Base-by-base conservation (phyloP, 495 filamentous ascomycete species). In the Cairneyella variabilis region DNA sequence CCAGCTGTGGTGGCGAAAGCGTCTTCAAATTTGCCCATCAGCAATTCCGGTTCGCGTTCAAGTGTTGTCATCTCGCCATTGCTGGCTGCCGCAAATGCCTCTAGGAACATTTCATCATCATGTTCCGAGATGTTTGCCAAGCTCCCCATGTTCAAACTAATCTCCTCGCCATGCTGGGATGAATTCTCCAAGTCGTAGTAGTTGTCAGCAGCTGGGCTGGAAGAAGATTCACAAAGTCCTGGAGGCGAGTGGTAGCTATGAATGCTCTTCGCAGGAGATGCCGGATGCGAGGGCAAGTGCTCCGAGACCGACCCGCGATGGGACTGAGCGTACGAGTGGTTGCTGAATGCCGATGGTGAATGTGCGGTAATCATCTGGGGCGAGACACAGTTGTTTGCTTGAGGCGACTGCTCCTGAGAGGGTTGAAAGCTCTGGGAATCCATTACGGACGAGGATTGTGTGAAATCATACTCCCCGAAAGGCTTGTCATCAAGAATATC, bases 21-120 rank as follows among this genome's bases (percentile, higher is more conserved):
- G 40, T 72, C 71, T 34, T 75, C 72, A 48, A 73, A 75, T 55
- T 76, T 76, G 30, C 63, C 62, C 66, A 75, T 66, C 39, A 76
- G 54, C 56, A 75, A 57, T 39, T 65, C 66, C 26, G 69, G 61
- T 18, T 72, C 68, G 14, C 62, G 64, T 36, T 69, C 70, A 20
- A 72, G 62, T 8, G 66, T 61, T 27, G 70, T 61, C 39, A 75
- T 59, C 20, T 64, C 63, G 27, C 60, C 58, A 17, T 51, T 49
- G 26, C 44, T 54, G 10, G 68, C 67, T 37, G 57, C 56, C 1
- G 64, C 58, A 23, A 65, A 68, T 0, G 57, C 59, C 46, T 66
- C 62, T 17, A 66, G 58, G 50, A 66, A 66, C 52, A 70, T 60
- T 17, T 66, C 60, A 42, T 65, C 62, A n/a, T 64, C 65, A 28